Base-by-base conservation (phyloP, 2,329 filamentous ascomycete genomes). In the Apiospora sp. region DNA sequence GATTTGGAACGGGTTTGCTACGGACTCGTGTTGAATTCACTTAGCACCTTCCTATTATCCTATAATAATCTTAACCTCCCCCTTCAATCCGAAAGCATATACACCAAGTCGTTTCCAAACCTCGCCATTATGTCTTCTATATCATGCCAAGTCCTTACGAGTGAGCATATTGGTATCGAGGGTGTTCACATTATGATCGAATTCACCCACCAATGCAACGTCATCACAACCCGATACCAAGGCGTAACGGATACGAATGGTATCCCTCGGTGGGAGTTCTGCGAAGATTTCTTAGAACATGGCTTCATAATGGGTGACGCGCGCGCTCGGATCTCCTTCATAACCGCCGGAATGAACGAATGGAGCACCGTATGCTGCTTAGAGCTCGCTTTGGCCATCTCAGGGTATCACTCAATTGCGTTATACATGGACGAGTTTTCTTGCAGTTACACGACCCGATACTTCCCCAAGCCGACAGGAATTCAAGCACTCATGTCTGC, bases 401-500 rank as follows among this genome's bases (percentile, higher is more conserved):
- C 8, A 51, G 49, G 49, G 49, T 51, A 51, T 51, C 8, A 51
- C n/a, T 51, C 8, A 12, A 51, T 51, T 51, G 8, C 49, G 49
- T 51, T 51, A 51, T 51, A 27, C 8, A 51, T 51, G n/a, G 8
- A 51, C n/a, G 49, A 51, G 49, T 51, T 27, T 51, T 51, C 8
- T 51, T 51, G n/a, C 8, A 51, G 49, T 51, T 51, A 51, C 49
- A 51, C 49, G 12, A 51, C 49, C n/a, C 49, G 49, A 51, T 51
- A 51, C 49, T 51, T 27, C 49, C n/a, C n/a, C n/a, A 51, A 51
- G n/a, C 49, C 49, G 49, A 51, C n/a, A 51, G n/a, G n/a, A 51
- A 51, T 51, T 51, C 8, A 51, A 51, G 49, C 49, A 27, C 49
- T 51, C 49, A 51, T 51, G n/a, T 51, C 49, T 51, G n/a, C n/a